Evolutionary conservation across 2,329 filamentous ascomycete species (phyloP).

Genomic region (Pseudogymnoascus sp.): DNA sequence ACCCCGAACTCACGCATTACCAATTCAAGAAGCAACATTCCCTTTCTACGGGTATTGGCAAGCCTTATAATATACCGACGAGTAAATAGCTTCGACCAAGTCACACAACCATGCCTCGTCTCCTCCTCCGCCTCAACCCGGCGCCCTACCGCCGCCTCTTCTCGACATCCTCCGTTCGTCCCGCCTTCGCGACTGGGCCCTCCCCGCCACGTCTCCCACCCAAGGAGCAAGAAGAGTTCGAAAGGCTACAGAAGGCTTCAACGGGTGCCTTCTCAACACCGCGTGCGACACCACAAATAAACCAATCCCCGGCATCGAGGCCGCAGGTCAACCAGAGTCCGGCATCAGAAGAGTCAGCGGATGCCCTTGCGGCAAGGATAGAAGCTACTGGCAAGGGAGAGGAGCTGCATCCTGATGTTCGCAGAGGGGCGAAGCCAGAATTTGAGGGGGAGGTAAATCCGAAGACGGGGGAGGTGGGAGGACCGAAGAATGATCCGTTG

Average conservation of each 20-base stretch:
- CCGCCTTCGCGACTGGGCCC: constrained; percentile 45
- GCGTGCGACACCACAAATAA: constrained; percentile 36
- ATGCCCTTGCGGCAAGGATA: constrained; percentile 33
- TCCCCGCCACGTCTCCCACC: constrained; percentile 79
- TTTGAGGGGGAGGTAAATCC: constrained; percentile 91
- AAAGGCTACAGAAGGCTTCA: constrained; percentile 69
- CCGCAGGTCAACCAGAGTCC: constrained; percentile 10
- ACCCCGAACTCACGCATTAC: neutral
- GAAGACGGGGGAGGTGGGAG: constrained; percentile 88
- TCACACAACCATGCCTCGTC: constrained; percentile 21
- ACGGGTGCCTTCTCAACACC: constrained; percentile 70
- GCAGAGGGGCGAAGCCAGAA: constrained; percentile 74
- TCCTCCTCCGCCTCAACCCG: constrained; percentile 21
- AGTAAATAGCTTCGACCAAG: neutral
- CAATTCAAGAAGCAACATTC: neutral
- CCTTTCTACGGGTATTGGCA: neutral
- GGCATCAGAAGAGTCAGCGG: constrained; percentile 19
- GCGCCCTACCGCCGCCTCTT: constrained; percentile 24
- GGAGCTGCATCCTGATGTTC: constrained; percentile 60
- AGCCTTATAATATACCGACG: neutral
- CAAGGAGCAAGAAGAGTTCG: constrained; percentile 83
- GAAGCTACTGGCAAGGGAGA: constrained; percentile 50
- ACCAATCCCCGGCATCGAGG: constrained; percentile 36
- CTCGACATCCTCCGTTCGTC: constrained; percentile 20
- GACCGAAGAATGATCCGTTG: constrained; percentile 93